Evolutionary conservation across 306 rosid species (phyloP), one percentile per base, ranked within the genome.

Genomic region (Lathyrus tuberosus): DNA sequence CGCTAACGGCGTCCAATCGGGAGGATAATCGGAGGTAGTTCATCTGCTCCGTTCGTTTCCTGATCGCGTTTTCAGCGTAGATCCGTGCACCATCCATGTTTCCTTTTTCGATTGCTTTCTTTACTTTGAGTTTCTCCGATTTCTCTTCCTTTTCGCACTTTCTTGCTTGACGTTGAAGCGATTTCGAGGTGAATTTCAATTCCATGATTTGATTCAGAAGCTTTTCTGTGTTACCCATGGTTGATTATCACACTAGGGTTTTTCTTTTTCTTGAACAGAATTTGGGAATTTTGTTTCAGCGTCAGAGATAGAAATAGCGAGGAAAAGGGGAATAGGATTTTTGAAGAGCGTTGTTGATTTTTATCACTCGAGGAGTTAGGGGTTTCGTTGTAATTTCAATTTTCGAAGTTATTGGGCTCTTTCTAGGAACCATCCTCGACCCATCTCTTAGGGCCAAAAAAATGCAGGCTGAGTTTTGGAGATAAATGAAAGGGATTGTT

Each of bases 101-200:
- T 2, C 96, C 96, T 35, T 92, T 92, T 78, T 90, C 98, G 80
- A 92, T 90, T 4, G 98, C 98, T 63, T 92, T 92, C 87, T 92
- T 92, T 77, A 92, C 89, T 81, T 92, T 92, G 8, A 92, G 76
- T 82, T 90, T 92, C 82, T 92, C 96, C 5, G 98, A 44, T 47
- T 92, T 92, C 87, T 92, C 98, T 13, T 92, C 98, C 75, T 92
- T 92, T 84, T 90, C 98, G 84, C 98, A 92, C 60, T 92, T 92
- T 0, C 88, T 74, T 11, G 96, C 14, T 69, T 90, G 98, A 6
- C 98, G 89, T 69, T 88, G 96, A 4, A 92, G 93, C n/a, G 98
- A 92, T 16, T 89, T 92, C 2, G 98, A 76, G 2, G 98, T 92
- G 81, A 92, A 92, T 72, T 92, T 92, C 79, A 92, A 70, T 59